phyloP scores from a whole-genome alignment of 2,329 filamentous ascomycete species.

The Arthrobotrys megalospora region DNA sequence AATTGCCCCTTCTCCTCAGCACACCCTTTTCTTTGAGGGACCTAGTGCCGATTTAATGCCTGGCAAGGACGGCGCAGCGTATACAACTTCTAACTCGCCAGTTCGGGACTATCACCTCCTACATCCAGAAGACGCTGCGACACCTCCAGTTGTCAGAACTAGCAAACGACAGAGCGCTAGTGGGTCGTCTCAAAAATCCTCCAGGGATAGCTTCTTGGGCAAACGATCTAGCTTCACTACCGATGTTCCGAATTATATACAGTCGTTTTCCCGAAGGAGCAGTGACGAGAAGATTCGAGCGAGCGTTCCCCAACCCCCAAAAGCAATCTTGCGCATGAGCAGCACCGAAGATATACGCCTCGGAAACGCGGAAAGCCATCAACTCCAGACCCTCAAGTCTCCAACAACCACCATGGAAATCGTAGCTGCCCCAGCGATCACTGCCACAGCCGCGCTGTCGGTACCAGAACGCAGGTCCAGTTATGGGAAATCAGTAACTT shows the following conservation, averaged over 20 bases:
- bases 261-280: conserved; percentile 63
- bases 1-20: conserved; percentile 64
- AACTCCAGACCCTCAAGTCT: conserved; percentile 59
- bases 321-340: conserved; percentile 62
- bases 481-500: conserved; percentile 49
- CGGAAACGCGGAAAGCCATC: conserved; percentile 62
- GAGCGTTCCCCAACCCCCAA: conserved; percentile 50
- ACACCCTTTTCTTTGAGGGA: conserved; percentile 64
- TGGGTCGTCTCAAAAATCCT: conserved; percentile 55
- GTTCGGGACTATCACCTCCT: conserved; percentile 67
- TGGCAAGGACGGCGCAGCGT: conserved; percentile 45
- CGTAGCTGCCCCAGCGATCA: conserved; percentile 60
- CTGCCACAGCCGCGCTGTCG: conserved; percentile 61
- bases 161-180: conserved; percentile 81
- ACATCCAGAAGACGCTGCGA: conserved; percentile 73
- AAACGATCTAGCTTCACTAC: conserved; percentile 62
- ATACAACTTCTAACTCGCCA: conserved; percentile 47
- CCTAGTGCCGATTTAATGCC: conserved; percentile 60
- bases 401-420: conserved; percentile 59
- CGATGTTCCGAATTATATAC: conserved; percentile 64
- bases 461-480: conserved; percentile 60
- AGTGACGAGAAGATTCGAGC: conserved; percentile 53
- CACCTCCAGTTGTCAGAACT: conserved; percentile 82
- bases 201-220: conserved; percentile 62
- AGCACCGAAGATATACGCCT: conserved; percentile 61